Percentiles rank a stretch among this genome's conserved stretches.
Evolutionary conservation across 108 stramenopile genomes (phyloP).

Genomic region (Mediolabrus comicus): DNA sequence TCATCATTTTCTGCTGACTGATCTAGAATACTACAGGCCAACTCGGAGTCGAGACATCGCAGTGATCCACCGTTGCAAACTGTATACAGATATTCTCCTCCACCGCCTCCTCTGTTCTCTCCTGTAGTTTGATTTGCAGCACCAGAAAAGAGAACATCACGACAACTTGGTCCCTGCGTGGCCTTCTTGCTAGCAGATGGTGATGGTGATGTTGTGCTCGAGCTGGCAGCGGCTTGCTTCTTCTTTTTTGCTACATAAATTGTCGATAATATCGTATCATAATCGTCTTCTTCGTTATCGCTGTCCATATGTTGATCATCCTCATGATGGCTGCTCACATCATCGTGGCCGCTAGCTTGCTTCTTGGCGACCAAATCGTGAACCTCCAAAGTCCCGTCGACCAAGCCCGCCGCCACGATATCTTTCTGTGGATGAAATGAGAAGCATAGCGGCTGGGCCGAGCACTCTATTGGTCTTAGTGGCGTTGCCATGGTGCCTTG

Average conservation of each 20-base stretch:
- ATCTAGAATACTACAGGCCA: slow-evolving; percentile 51
- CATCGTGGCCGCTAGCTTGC: neutral
- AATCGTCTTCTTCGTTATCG: slow-evolving; percentile 56
- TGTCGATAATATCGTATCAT: slow-evolving; percentile 77
- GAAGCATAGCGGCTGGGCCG: slow-evolving; percentile 79
- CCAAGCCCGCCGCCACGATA: slow-evolving; percentile 71
- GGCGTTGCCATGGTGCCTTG: slow-evolving; percentile 28
- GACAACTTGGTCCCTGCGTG: slow-evolving; percentile 52
- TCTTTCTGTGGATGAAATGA: slow-evolving; percentile 68
- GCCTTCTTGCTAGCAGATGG: slow-evolving; percentile 22
- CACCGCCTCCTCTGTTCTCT: neutral
- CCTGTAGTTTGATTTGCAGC: slow-evolving; percentile 13
- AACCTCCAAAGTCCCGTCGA: slow-evolving; percentile 84
- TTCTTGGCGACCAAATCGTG: slow-evolving; percentile 53
- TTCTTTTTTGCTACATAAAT: slow-evolving; percentile 43
- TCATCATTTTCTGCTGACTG: slow-evolving; percentile 3
- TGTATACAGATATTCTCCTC: slow-evolving; percentile 62
- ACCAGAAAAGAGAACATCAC: slow-evolving; percentile 62
- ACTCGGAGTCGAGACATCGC: slow-evolving; percentile 60
- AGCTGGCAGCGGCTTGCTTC: slow-evolving; percentile 9
- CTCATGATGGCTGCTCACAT: slow-evolving; percentile 12
- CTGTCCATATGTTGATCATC: too few relatives aligned
- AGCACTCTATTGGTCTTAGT: slow-evolving; percentile 67
- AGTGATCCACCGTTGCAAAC: slow-evolving; percentile 73
- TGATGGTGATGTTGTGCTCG: slow-evolving; percentile 41